Conservation (phyloP, 2,329 filamentous ascomycete species). For the Camillea tinctor region DNA sequence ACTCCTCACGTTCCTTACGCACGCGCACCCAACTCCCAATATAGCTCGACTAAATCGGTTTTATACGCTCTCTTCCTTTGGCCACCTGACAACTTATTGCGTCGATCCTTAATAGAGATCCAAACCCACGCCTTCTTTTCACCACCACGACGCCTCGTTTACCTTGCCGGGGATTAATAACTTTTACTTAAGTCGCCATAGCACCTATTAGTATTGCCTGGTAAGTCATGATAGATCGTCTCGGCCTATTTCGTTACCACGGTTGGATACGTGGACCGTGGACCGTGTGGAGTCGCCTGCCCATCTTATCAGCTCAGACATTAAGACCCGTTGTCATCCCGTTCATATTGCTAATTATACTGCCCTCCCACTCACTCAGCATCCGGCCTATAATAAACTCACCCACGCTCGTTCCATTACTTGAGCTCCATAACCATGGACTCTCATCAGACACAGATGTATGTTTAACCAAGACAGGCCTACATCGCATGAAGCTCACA, state of each 20-base stretch:
- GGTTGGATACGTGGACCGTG: slow-evolving; percentile 32
- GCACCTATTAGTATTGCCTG: slow-evolving; percentile 34
- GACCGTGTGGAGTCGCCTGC: slow-evolving; percentile 30
- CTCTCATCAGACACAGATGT: slow-evolving; percentile 52
- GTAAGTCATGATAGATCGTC: slow-evolving; percentile 40
- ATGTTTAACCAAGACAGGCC: slow-evolving; percentile 34
- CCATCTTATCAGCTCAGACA: slow-evolving; percentile 23
- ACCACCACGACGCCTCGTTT: slow-evolving; percentile 25
- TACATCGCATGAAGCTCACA: slow-evolving; percentile 36
- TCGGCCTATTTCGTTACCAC: slow-evolving; percentile 37
- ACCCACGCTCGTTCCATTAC: slow-evolving; percentile 34
- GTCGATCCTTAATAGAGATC: slow-evolving; percentile 23
- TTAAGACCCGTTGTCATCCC: slow-evolving; percentile 32
- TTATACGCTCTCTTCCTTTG: slow-evolving; percentile 35
- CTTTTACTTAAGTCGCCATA: slow-evolving; percentile 29
- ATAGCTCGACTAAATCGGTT: slow-evolving; percentile 16
- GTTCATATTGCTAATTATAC: slow-evolving; percentile 39
- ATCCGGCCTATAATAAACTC: slow-evolving; percentile 38
- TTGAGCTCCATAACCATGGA: slow-evolving; percentile 46
- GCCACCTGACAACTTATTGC: slow-evolving; percentile 27
- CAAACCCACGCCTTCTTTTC: slow-evolving; percentile 39
- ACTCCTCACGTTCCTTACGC: slow-evolving; percentile 43
- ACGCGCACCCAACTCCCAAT: slow-evolving; percentile 14
- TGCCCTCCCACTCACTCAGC: slow-evolving; percentile 31
- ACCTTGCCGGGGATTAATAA: slow-evolving; percentile 31